Percentiles rank a stretch among this genome's conserved stretches.
These are phyloP conservation scores for Cubamyces sp. DNA, from an alignment of 768 basidiomycete species.

Conservation along the genomic window DNA sequence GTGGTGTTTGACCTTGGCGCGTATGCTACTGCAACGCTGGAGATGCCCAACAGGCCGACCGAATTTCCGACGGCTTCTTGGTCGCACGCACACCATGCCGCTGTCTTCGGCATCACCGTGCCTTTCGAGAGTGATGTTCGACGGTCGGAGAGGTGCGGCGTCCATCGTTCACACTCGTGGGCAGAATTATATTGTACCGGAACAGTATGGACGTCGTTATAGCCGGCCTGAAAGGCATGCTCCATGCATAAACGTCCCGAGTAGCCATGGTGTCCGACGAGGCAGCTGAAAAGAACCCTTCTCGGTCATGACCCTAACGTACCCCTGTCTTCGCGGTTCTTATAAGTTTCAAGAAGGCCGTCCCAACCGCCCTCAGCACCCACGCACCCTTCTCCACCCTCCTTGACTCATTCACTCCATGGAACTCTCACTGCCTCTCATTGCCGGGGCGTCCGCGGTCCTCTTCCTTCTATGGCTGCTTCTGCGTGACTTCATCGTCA, in stretches of 20 bases:
- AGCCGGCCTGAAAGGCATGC: too few species aligned
- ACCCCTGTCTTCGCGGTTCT: not conserved
- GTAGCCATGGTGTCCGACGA: too few species aligned
- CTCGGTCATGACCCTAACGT: too few species aligned
- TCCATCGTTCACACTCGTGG: too few species aligned
- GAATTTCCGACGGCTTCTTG: not conserved
- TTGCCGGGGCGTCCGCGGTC: not conserved
- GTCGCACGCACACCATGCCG: not conserved
- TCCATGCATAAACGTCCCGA: too few species aligned
- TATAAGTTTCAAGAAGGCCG: not conserved
- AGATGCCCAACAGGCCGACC: not conserved
- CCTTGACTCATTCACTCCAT: not conserved
- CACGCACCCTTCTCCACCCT: not conserved
- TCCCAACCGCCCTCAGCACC: not conserved
- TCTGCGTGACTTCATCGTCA: not conserved
- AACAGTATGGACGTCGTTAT: too few species aligned
- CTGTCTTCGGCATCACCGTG: not conserved
- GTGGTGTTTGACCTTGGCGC: too few species aligned
- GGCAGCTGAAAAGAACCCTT: too few species aligned
- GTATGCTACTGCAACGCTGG: not conserved
- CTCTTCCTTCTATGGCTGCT: constrained; percentile 5
- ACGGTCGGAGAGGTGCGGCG: too few species aligned
- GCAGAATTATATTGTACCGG: too few species aligned
- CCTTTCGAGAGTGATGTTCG: not conserved
- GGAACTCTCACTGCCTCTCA: not conserved